Percentiles rank a stretch among this genome's conserved stretches.
Evolutionary conservation across 441 rosid species (phyloP).

Genomic region (Arabidopsis hybrid): DNA sequence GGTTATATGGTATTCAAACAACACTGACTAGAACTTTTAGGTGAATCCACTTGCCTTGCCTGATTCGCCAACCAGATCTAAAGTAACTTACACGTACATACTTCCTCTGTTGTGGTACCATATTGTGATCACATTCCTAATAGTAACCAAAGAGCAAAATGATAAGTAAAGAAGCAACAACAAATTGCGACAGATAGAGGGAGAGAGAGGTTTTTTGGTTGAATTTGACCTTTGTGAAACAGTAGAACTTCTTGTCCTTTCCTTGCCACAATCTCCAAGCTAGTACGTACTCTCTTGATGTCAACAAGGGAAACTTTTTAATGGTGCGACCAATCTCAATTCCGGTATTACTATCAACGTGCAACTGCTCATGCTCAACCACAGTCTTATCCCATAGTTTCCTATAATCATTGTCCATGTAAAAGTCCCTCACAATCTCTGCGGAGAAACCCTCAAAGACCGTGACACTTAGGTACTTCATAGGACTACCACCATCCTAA

Average conservation of each 20-base stretch:
- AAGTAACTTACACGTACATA: constrained; percentile 77
- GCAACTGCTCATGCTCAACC: constrained; percentile 68
- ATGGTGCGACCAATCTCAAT: constrained; percentile 73
- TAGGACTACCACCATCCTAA: constrained; percentile 84
- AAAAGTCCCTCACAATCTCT: constrained; percentile 71
- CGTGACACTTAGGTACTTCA: constrained; percentile 77
- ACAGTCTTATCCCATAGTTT: constrained; percentile 88
- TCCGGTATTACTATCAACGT: constrained; percentile 55
- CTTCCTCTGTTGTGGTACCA: constrained; percentile 68
- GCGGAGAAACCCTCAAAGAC: constrained; percentile 79
- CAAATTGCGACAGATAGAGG: background rate
- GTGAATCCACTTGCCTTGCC: constrained; percentile 61
- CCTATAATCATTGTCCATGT: constrained; percentile 86
- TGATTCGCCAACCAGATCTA: constrained; percentile 95
- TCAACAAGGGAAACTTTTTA: constrained; percentile 85
- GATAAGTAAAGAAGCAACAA: constrained; percentile 15
- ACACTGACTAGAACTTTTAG: background rate
- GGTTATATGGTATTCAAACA: constrained; percentile 5
- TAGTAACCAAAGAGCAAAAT: constrained; percentile 28
- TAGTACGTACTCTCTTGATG: constrained; percentile 80
- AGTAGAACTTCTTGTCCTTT: constrained; percentile 63
- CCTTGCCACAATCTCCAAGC: constrained; percentile 97
- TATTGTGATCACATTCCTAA: constrained; percentile 86
- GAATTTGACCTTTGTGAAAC: constrained; percentile 70
- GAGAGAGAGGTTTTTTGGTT: background rate